A percentile compares a stretch with the other conserved stretches of the same genome.
phyloP scores from a whole-genome alignment of 208 protist genomes.

The Trypanosoma caninum region DNA sequence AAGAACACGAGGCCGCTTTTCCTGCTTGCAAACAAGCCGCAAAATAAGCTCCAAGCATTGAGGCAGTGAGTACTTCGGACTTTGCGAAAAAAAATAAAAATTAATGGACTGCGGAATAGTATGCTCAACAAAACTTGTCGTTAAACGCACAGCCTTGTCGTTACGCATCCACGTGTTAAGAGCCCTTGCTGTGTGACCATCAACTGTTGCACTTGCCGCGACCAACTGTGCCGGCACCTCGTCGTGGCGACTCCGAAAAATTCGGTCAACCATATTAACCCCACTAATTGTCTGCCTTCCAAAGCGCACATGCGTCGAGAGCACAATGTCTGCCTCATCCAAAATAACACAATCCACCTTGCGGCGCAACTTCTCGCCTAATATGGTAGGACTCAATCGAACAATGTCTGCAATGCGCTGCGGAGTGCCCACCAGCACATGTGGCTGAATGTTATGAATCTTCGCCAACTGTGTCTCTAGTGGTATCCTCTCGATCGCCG shows the following conservation, averaged over 20 bases:
- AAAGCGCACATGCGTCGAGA: slow-evolving; percentile 28
- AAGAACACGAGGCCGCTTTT: slow-evolving; percentile 54
- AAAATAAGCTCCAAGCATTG: slow-evolving; percentile 41
- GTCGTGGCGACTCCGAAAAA: slow-evolving; percentile 66
- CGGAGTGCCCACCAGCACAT: slow-evolving; percentile 87
- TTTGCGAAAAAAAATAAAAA: slow-evolving; percentile 78
- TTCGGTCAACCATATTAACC: slow-evolving; percentile 65
- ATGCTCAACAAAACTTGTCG: slow-evolving; percentile 88
- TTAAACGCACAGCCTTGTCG: slow-evolving; percentile 83
- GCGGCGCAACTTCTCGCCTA: slow-evolving; percentile 83
- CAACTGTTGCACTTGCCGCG: slow-evolving; percentile 80
- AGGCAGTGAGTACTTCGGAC: slow-evolving; percentile 33
- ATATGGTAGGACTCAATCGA: slow-evolving; percentile 53
- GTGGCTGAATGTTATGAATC: slow-evolving; percentile 87
- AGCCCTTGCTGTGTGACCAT: slow-evolving; percentile 75
- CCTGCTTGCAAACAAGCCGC: slow-evolving; percentile 73
- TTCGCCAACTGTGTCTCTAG: slow-evolving; percentile 73
- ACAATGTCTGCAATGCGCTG: slow-evolving; percentile 75
- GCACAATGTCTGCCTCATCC: slow-evolving; percentile 82
- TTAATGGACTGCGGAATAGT: slow-evolving; percentile 69
- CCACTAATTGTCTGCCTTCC: slow-evolving; percentile 50
- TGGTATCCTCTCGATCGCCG: slow-evolving; percentile 67
- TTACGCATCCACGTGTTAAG: slow-evolving; percentile 89
- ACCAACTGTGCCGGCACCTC: slow-evolving; percentile 88
- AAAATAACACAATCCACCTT: slow-evolving; percentile 90